Evolutionary conservation across 2,329 filamentous ascomycete species (phyloP), one percentile per base, ranked within the genome.

Genomic region (Talaromyces sp.): DNA sequence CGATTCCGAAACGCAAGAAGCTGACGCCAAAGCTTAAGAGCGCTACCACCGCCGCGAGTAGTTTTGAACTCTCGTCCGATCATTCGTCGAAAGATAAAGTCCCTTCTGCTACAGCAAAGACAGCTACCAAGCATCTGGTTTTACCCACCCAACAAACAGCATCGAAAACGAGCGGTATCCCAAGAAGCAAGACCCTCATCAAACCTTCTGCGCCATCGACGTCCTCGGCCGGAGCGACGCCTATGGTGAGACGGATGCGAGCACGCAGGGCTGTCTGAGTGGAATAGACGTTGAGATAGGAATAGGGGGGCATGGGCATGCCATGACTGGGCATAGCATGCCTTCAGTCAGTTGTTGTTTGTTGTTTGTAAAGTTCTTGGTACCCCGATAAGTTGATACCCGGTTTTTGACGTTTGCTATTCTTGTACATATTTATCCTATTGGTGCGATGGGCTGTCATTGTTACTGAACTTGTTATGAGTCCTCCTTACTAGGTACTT

Each of bases 151-250:
- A 37, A 64, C 67, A 5, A 70, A 66, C 39, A 64, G 63, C 39
- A 63, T 42, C 66, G 64, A n/a, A 64, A 62, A 55, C 58, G 60
- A 67, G 60, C 14, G 61, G 64, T 18, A 67, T 67, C 12, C 55
- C 63, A 12, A 72, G 70, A 63, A 72, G 68, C 58, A 69, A 71
- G 58, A 73, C 63, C 63, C 65, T 71, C 39, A 63, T 73, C 54
- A 70, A 73, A 65, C 66, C 72, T 23, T 3, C 61, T 14, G 42
- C 31, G 18, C 25, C 72, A 25, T 18, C 61, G n/a, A 28, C 50
- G 31, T 46, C 61, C 8, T 72, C 69, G 59, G 73, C 74, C n/a
- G 74, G 73, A 44, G 75, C 72, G 58, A 76, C 74, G 1, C 74
- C 73, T 37, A 71, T 72, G 64, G 72, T 73, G 61, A 70, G 70